A percentile compares a stretch with the other conserved stretches of the same genome.
Conservation (phyloP, 345 rosid species). For the Hirschfeldia incana region DNA sequence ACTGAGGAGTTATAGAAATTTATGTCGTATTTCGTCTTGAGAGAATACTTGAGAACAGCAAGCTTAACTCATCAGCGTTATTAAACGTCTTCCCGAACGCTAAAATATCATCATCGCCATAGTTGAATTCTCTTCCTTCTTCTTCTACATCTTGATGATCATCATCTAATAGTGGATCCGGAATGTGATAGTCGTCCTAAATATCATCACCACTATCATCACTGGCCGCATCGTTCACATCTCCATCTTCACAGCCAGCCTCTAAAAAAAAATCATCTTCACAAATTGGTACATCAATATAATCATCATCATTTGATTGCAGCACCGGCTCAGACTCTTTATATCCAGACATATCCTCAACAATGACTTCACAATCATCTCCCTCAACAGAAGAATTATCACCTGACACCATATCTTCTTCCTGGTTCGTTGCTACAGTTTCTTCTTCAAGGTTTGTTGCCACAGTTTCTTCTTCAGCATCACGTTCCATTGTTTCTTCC, state of each 20-base stretch:
- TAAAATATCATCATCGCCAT: too few species aligned
- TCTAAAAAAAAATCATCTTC: neutral
- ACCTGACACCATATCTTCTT: neutral
- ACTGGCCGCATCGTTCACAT: too few species aligned
- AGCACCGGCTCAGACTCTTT: neutral
- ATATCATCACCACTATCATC: neutral
- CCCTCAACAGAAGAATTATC: neutral
- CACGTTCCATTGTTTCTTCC: too few species aligned
- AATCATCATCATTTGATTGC: neutral
- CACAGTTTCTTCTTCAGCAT: neutral
- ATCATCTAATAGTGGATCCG: too few species aligned
- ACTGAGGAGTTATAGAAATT: too few species aligned
- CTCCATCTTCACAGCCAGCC: neutral
- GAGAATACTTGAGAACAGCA: too few species aligned
- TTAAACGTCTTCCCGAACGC: too few species aligned
- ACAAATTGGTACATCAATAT: neutral
- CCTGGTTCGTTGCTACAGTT: neutral
- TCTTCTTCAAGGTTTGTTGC: neutral
- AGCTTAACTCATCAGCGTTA: too few species aligned
- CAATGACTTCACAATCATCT: neutral
- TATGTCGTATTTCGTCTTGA: too few species aligned
- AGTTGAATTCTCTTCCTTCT: too few species aligned
- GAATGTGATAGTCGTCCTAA: neutral
- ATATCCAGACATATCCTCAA: neutral
- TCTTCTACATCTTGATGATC: too few species aligned